These are phyloP conservation scores for Neurospora sp. DNA, from an alignment of 495 filamentous ascomycete genomes.

Conservation along the genomic window DNA sequence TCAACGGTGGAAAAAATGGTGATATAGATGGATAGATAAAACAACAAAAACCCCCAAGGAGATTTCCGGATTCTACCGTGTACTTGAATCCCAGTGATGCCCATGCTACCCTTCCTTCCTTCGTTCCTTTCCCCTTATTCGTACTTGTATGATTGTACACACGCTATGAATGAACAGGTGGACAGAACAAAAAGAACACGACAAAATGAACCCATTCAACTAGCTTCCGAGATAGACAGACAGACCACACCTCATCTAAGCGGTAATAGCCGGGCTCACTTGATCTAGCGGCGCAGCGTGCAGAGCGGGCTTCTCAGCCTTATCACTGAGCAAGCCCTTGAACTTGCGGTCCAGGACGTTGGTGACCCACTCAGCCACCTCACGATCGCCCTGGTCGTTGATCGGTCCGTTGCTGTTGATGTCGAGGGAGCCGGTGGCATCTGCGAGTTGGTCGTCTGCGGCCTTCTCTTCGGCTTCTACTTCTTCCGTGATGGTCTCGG, in stretches of 20 bases:
- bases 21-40: not conserved
- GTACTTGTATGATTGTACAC: not conserved
- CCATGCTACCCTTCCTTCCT: not conserved
- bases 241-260: not conserved
- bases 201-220: not conserved
- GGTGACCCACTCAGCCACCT: slow-evolving; percentile 81
- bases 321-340: slow-evolving; percentile 32
- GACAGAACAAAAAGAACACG: not conserved
- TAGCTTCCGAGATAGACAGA: not conserved
- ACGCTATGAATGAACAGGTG: not conserved
- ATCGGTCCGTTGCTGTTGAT: slow-evolving; percentile 29
- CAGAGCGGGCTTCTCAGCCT: slow-evolving; percentile 51
- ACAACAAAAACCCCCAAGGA: not conserved
- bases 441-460: slow-evolving; percentile 36
- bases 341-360: slow-evolving; percentile 53
- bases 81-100: slow-evolving; percentile 1
- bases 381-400: slow-evolving; percentile 47
- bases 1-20: not conserved
- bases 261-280: slow-evolving; percentile 30
- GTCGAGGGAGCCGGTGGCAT: slow-evolving; percentile 29
- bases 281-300: slow-evolving; percentile 67
- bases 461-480: slow-evolving; percentile 51
- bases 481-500: slow-evolving; percentile 69
- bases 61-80: not conserved
- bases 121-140: not conserved